A percentile compares a stretch with the other conserved stretches of the same genome.
phyloP scores from a whole-genome alignment of 192 early-diverging fungal species.

The Coemansia sp. region DNA sequence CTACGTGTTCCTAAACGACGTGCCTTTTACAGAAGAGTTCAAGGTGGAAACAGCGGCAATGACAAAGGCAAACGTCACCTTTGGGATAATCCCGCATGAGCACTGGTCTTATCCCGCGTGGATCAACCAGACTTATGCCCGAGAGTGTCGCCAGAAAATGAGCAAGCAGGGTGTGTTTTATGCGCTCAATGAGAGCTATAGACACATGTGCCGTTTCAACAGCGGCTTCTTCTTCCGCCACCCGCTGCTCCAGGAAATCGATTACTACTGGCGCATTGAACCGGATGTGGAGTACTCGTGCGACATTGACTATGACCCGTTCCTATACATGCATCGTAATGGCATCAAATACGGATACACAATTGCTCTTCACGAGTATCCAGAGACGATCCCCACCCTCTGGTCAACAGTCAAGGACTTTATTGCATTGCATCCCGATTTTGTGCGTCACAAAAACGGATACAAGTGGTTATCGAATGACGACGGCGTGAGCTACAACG shows the following conservation, averaged over 20 bases:
- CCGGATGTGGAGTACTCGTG: constrained; percentile 80
- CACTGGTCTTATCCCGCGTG: constrained; percentile 81
- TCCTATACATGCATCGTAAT: constrained; percentile 73
- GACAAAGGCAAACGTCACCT: constrained; percentile 61
- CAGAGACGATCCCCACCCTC: constrained; percentile 68
- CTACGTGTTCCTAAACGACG: constrained; percentile 85
- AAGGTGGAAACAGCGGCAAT: constrained; percentile 56
- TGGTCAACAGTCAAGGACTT: constrained; percentile 66
- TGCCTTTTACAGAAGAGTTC: constrained; percentile 71
- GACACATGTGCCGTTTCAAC: constrained; percentile 80
- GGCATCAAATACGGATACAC: constrained; percentile 82
- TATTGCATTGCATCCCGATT: constrained; percentile 51
- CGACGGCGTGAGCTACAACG: constrained; percentile 62
- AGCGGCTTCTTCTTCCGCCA: constrained; percentile 80
- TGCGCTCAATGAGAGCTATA: constrained; percentile 67
- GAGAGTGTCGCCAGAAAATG: constrained; percentile 59
- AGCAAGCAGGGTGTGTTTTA: constrained; percentile 57
- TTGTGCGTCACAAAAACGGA: constrained; percentile 51
- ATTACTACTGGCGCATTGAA: constrained; percentile 90
- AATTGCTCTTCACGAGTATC: constrained; percentile 71
- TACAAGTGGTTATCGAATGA: constrained; percentile 58
- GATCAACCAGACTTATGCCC: constrained; percentile 68
- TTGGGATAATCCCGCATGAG: constrained; percentile 67
- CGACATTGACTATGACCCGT: constrained; percentile 82
- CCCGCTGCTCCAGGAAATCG: constrained; percentile 64